These are phyloP conservation scores for Pestalotiopsis sp. DNA, from an alignment of 2,329 filamentous ascomycete species.

Conservation along the genomic window DNA sequence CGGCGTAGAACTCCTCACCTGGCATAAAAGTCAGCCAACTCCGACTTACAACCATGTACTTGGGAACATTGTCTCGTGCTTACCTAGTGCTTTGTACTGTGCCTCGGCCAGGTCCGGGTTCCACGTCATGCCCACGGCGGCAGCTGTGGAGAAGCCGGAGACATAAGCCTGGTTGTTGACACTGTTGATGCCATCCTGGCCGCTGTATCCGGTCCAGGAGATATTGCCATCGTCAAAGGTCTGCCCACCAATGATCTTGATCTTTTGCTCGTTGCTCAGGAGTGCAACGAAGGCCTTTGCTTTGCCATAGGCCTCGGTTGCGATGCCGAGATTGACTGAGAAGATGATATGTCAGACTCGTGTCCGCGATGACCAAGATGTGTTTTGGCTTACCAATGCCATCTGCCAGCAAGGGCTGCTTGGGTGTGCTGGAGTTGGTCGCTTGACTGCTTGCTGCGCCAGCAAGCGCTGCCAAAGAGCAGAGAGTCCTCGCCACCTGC, in stretches of 20 bases:
- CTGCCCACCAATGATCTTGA: not conserved
- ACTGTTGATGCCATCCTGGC: conserved; percentile 20
- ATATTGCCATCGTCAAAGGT: not conserved
- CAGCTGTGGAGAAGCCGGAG: conserved; percentile 20
- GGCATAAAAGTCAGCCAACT: too few relatives aligned
- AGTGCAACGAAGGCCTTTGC: conserved; percentile 6
- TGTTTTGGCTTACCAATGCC: not conserved
- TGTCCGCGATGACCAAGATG: not conserved
- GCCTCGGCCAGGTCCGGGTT: conserved; percentile 17
- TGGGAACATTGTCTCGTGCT: conserved; percentile 10
- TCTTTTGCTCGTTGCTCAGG: conserved; percentile 9
- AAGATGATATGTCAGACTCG: not conserved
- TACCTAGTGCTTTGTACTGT: conserved; percentile 20
- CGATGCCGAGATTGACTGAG: conserved; percentile 11
- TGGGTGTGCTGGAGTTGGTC: not conserved
- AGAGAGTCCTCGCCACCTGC: not conserved
- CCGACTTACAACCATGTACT: not conserved
- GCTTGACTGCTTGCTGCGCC: not conserved
- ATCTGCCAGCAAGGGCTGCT: not conserved
- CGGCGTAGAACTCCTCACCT: not conserved
- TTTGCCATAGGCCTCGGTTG: conserved; percentile 4
- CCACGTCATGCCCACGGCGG: conserved; percentile 23
- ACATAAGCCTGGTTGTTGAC: conserved; percentile 18
- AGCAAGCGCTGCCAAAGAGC: not conserved
- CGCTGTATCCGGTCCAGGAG: not conserved